A percentile compares a stretch with the other conserved stretches of the same genome.
These are phyloP conservation scores for Cytauxzoon felis DNA, from an alignment of 169 alveolate genomes.

Conservation along the genomic window DNA sequence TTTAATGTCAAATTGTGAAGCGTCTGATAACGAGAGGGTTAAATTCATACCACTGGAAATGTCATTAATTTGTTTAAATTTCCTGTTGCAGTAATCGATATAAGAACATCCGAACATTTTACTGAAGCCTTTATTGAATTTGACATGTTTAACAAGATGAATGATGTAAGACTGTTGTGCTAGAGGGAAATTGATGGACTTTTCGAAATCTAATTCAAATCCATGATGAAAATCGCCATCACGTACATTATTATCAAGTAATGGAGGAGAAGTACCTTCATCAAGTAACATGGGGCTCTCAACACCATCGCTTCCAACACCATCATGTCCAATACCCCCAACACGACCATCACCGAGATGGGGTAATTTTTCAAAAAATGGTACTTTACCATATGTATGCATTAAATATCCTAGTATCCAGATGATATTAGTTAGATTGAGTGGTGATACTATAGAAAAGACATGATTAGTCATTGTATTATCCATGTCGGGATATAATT, in stretches of 20 bases:
- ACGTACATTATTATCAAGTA: neutral
- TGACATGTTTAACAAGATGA: constrained; percentile 27
- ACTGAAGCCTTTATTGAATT: constrained; percentile 44
- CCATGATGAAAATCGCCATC: neutral
- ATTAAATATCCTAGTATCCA: constrained; percentile 49
- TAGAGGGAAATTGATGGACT: constrained; percentile 20
- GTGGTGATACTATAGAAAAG: constrained; percentile 10
- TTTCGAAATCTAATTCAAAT: neutral
- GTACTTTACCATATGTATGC: constrained; percentile 27
- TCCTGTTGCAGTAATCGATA: neutral
- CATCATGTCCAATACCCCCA: no score
- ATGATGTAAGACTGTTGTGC: constrained; percentile 55
- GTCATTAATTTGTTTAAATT: neutral
- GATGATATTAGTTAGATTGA: constrained; percentile 31
- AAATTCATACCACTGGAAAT: no score
- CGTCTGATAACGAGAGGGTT: no score
- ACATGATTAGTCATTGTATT: neutral
- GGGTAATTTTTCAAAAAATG: constrained; percentile 14
- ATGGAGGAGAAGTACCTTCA: no score
- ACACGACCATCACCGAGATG: no score
- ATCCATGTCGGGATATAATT: constrained; percentile 32
- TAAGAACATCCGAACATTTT: constrained; percentile 18
- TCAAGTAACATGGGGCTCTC: no score
- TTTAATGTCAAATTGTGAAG: no score
- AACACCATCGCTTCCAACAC: no score